A percentile compares a stretch with the other conserved stretches of the same genome.
phyloP scores from a whole-genome alignment of 306 rosid genomes.

The Cucumis hystrix region DNA sequence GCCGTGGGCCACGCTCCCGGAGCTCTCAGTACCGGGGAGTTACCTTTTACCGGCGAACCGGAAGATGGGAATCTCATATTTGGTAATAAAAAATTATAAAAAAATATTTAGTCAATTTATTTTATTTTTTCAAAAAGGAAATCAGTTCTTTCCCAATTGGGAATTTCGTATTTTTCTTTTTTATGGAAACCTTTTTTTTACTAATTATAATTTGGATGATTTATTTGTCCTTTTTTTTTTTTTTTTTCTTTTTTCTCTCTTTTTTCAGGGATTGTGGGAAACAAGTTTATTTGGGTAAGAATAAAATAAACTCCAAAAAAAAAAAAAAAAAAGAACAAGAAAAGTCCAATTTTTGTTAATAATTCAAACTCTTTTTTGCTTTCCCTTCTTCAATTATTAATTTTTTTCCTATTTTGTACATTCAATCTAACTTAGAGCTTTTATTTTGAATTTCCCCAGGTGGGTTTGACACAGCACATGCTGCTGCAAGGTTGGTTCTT shows the following conservation, averaged over 20 bases:
- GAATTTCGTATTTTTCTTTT: background rate
- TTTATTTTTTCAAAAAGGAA: background rate
- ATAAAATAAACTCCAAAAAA: background rate
- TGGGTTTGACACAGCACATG: conserved; percentile 49
- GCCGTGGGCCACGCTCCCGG: conserved; percentile 47
- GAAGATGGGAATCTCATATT: conserved; percentile 64
- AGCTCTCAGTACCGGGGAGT: conserved; percentile 58
- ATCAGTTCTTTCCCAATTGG: background rate
- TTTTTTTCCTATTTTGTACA: background rate
- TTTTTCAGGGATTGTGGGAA: conserved; percentile 45
- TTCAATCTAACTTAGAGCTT: background rate
- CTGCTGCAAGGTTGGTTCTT: conserved; percentile 32
- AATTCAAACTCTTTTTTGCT: background rate
- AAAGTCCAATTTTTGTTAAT: background rate
- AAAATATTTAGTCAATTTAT: background rate
- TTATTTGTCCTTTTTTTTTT: background rate
- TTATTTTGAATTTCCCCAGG: conserved; percentile 15
- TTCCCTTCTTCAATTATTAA: too few species aligned
- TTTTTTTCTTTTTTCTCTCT: background rate
- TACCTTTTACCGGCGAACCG: conserved; percentile 48
- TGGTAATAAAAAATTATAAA: conserved; percentile 17
- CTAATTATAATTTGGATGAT: background rate
- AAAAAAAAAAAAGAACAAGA: background rate
- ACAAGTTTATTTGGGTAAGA: conserved; percentile 44
- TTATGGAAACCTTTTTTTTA: background rate